phyloP scores from a whole-genome alignment of 148 eudicot species.

The Suaeda aralocaspica region DNA sequence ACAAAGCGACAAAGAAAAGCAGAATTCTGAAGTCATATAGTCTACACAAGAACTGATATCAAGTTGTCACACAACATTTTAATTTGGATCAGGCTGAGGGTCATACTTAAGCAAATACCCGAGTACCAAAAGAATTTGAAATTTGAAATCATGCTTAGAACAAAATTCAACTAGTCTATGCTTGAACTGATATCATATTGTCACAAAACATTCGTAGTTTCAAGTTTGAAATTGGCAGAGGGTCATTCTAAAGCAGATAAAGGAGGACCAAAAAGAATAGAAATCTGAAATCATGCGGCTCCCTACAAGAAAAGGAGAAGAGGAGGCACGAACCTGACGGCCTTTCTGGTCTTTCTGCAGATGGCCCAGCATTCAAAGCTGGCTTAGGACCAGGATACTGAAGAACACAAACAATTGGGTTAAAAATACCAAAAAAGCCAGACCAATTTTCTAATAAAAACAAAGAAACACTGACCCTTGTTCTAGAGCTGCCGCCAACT shows the following conservation, averaged over 20 bases:
- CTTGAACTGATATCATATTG: neutral
- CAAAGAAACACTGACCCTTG: constrained; percentile 42
- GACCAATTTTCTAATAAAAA: constrained; percentile 24
- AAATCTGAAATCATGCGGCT: neutral
- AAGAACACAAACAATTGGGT: constrained; percentile 18
- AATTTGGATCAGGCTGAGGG: neutral
- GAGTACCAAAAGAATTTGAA: neutral
- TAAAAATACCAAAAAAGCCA: constrained; percentile 18
- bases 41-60: neutral
- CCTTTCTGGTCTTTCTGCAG: constrained; percentile 75
- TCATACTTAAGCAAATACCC: neutral
- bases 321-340: constrained; percentile 58
- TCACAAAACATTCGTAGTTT: neutral
- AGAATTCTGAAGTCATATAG: neutral
- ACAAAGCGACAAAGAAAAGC: neutral
- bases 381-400: constrained; percentile 59
- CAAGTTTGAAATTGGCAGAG: neutral
- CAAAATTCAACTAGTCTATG: neutral
- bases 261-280: neutral
- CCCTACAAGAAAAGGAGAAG: neutral
- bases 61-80: neutral
- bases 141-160: neutral
- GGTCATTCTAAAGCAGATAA: neutral
- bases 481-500: constrained; percentile 71
- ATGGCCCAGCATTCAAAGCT: constrained; percentile 63